phyloP scores from a whole-genome alignment of 768 basidiomycete species.

The Amyloporia xantha region DNA sequence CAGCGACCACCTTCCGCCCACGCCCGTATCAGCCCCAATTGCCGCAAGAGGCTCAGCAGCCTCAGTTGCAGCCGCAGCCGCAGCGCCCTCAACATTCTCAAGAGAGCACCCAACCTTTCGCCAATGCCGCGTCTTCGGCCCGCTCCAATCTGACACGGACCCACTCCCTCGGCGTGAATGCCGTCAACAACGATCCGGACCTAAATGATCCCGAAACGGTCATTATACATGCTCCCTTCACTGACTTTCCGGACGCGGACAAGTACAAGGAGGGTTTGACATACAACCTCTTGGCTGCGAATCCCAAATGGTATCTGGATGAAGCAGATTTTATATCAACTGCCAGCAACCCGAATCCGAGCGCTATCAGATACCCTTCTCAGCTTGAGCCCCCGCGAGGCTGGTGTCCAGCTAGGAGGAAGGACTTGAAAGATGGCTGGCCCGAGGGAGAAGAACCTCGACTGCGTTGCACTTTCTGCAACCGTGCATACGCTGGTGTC shows the following conservation, averaged over 20 bases:
- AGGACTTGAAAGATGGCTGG: slow-evolving; percentile 70
- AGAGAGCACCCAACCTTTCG: background rate
- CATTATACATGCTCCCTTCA: slow-evolving; percentile 74
- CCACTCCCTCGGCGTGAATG: background rate
- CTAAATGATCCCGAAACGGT: slow-evolving; percentile 57
- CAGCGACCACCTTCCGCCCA: slow-evolving; percentile 3
- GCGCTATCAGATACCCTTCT: slow-evolving; percentile 65
- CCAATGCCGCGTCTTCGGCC: background rate
- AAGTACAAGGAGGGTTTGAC: slow-evolving; percentile 60
- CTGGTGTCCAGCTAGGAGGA: slow-evolving; percentile 85
- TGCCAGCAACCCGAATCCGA: slow-evolving; percentile 34
- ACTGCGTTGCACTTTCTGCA: slow-evolving; percentile 77
- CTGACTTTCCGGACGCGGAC: slow-evolving; percentile 55
- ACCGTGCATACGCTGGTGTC: slow-evolving; percentile 77
- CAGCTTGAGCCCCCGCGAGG: slow-evolving; percentile 78
- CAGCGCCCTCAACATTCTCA: background rate
- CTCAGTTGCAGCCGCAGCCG: no score
- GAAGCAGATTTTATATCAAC: slow-evolving; percentile 53
- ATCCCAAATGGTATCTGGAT: slow-evolving; percentile 77
- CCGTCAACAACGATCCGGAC: slow-evolving; percentile 31
- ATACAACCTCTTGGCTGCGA: slow-evolving; percentile 65
- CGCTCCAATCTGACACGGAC: background rate
- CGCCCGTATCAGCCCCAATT: background rate
- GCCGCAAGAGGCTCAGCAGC: background rate
- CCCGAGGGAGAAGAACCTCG: slow-evolving; percentile 77